Evolutionary conservation across 148 eudicot species (phyloP), one percentile per base, ranked within the genome.

Genomic region (Heliamphora exappendiculata): DNA sequence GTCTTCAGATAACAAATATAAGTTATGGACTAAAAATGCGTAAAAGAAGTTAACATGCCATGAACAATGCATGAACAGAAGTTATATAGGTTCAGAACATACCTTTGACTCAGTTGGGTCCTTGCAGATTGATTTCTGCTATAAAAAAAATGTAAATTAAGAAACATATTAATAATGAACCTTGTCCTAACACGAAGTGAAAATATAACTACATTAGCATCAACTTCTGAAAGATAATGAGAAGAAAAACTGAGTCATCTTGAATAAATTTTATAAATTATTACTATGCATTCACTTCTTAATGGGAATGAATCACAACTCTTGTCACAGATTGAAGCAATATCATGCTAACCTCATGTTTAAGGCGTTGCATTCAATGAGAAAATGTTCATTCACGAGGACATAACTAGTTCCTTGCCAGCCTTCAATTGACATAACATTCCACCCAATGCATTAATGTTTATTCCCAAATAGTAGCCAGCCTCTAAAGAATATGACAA

Each of bases 51-150:
- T 39, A 34, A 33, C 19, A 34, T 19, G 31, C 1, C 29, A 28
- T 7, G 4, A 31, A 60, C 24, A 34, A 66, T 29, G 49, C 54
- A n/a, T 39, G 1, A 68, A 26, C 50, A 60, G 10, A 33, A 59
- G 31, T 14, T 33, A 10, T 22, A 65, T 49, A 36, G 5, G 26
- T 24, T 8, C 68, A 53, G 37, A 19, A 87, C 90, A 20, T 77
- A 94, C 97, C 92, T 94, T 85, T 22, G 88, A 76, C 60, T 89
- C 88, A 71, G 77, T 78, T 12, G 88, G 85, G 41, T 90, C 97
- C 89, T 88, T 86, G 76, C 74, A 82, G 55, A 94, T 87, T 80
- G 94, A 81, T 89, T 92, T 94, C 98, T 94, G 97, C 86, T n/a
- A n/a, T n/a, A n/a, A n/a, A n/a, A n/a, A n/a, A 86, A 70, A 86